Percentiles rank a stretch among this genome's conserved stretches.
Evolutionary conservation across 257 asterid genomes (phyloP).

Genomic region (Fraxinus excelsior): DNA sequence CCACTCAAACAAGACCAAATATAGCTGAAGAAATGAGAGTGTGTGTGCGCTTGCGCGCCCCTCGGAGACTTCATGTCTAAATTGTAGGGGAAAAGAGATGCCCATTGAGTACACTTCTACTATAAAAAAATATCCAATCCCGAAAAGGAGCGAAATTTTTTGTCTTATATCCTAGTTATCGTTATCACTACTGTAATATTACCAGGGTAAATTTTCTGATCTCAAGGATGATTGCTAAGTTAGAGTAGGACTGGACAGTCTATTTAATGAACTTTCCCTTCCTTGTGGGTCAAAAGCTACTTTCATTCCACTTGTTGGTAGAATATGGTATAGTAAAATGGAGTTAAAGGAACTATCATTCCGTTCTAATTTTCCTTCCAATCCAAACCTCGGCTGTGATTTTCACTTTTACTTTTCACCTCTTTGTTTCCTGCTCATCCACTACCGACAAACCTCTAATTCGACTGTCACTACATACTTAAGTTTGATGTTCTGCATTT

Average conservation of each 20-base stretch:
- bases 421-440: not conserved
- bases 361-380: not conserved
- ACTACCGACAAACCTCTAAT: not conserved
- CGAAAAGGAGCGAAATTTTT: not conserved
- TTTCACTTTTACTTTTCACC: not conserved
- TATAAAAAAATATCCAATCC: not conserved
- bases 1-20: not conserved
- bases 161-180: not conserved
- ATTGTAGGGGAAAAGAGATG: not conserved
- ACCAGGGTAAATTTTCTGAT: not conserved
- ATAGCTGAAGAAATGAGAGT: not conserved
- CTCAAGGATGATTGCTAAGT: not conserved
- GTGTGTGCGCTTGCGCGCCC: too few species aligned
- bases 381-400: not conserved
- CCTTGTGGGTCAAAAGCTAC: not conserved
- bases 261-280: not conserved
- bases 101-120: not conserved
- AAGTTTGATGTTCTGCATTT: not conserved
- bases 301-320: not conserved
- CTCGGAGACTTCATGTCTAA: not conserved
- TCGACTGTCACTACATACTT: not conserved
- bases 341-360: not conserved
- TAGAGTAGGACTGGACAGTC: not conserved
- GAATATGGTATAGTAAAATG: not conserved
- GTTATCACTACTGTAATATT: not conserved